phyloP scores from a whole-genome alignment of 768 basidiomycete genomes.

The Leccinum variicolor region DNA sequence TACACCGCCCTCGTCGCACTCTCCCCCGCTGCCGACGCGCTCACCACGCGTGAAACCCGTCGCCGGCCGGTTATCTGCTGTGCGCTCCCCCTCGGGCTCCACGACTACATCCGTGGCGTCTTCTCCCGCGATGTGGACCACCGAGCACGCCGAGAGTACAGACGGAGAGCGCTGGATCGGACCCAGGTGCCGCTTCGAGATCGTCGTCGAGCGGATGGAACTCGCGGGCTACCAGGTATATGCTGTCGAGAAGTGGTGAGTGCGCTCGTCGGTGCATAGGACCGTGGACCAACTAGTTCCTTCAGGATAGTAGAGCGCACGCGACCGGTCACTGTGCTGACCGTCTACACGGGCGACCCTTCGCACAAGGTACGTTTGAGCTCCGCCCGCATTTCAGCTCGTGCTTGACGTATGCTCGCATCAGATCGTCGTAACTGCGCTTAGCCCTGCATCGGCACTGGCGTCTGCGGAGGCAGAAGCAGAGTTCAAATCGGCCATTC shows the following conservation, averaged over 20 bases:
- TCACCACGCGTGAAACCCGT: conserved; percentile 24
- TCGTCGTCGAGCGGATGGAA: conserved; percentile 46
- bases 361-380: conserved; percentile 51
- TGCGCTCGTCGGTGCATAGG: conserved; percentile 3
- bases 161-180: conserved; percentile 44
- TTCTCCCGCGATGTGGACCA: conserved; percentile 2
- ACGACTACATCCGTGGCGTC: conserved; percentile 16
- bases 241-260: conserved; percentile 81
- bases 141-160: conserved; percentile 10
- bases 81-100: conserved; percentile 34
- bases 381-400: background rate
- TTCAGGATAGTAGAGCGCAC: conserved; percentile 66
- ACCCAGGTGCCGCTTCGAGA: conserved; percentile 44
- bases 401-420: conserved; percentile 13
- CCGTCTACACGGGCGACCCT: conserved; percentile 76
- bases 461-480: conserved; percentile 41
- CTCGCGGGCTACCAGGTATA: conserved; percentile 71
- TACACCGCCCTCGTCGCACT: conserved; percentile 7
- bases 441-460: conserved; percentile 44
- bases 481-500: conserved; percentile 62
- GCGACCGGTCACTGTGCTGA: conserved; percentile 56
- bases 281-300: background rate
- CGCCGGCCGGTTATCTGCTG: conserved; percentile 25
- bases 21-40: conserved; percentile 12
- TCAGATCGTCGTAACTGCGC: conserved; percentile 59